Percentiles rank a stretch among this genome's conserved stretches.
Evolutionary conservation across 2,329 filamentous ascomycete genomes (phyloP).

Genomic region (Exophiala bonariae): DNA sequence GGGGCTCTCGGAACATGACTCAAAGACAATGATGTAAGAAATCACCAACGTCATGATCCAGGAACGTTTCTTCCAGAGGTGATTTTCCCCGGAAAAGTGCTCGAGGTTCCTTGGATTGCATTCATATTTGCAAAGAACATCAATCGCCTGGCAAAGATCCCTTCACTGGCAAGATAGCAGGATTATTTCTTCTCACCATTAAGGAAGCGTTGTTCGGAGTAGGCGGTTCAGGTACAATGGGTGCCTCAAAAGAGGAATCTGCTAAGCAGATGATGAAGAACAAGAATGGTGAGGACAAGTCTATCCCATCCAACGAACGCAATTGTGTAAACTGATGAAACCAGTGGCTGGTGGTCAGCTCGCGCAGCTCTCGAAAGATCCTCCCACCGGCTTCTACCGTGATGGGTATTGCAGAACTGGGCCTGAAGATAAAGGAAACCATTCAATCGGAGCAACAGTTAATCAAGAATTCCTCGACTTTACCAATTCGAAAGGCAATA

Average conservation of each 20-base stretch:
- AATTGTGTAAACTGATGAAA: background rate
- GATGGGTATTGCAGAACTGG: constrained; percentile 62
- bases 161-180: background rate
- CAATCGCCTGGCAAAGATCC: no score
- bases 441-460: constrained; percentile 59
- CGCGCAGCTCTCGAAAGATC: constrained; percentile 56
- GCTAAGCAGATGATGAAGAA: constrained; percentile 27
- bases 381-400: constrained; percentile 61
- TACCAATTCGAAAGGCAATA: constrained; percentile 58
- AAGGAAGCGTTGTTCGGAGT: background rate
- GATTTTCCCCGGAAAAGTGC: no score
- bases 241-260: constrained; percentile 10
- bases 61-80: no score
- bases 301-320: background rate
- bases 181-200: background rate
- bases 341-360: constrained; percentile 60
- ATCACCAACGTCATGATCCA: background rate
- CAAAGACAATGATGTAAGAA: background rate
- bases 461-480: constrained; percentile 64
- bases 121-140: no score
- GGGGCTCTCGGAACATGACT: no score
- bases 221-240: constrained; percentile 8
- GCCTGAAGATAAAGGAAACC: constrained; percentile 57
- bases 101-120: no score
- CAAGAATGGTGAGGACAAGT: constrained; percentile 22